These are phyloP conservation scores for Wickerhamomyces ciferrii DNA, from an alignment of 805 yeast species.

Conservation along the genomic window DNA sequence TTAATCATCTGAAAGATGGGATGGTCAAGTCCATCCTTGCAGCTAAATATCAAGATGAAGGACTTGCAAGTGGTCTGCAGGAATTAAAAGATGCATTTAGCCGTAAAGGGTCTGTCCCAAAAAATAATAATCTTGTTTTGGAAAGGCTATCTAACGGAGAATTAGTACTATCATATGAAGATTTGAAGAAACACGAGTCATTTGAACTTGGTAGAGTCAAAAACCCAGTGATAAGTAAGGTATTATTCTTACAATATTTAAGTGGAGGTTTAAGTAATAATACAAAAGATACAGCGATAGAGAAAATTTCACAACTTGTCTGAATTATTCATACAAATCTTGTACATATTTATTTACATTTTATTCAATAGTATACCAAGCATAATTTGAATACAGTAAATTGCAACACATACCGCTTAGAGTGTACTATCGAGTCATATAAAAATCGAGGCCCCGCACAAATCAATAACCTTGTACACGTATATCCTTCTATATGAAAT, in stretches of 20 bases:
- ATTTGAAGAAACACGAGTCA: conserved; percentile 29
- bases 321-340: neutral
- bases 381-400: too few species aligned
- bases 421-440: too few species aligned
- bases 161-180: conserved; percentile 38
- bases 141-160: conserved; percentile 45
- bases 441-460: too few species aligned
- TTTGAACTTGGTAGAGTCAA: conserved; percentile 50
- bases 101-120: conserved; percentile 67
- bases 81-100: conserved; percentile 60
- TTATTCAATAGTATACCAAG: too few species aligned
- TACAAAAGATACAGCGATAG: conserved; percentile 38
- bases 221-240: conserved; percentile 57
- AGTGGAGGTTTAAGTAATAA: conserved; percentile 68
- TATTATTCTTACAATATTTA: conserved; percentile 73
- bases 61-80: conserved; percentile 56
- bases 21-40: conserved; percentile 74
- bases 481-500: too few species aligned
- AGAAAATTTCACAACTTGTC: conserved; percentile 25
- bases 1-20: conserved; percentile 85
- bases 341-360: too few species aligned
- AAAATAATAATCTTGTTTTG: conserved; percentile 62
- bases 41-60: conserved; percentile 44
- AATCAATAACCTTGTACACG: too few species aligned
- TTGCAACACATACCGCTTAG: too few species aligned